Base-by-base conservation (phyloP, 805 yeast genomes). In the Saturnispora diversa region DNA sequence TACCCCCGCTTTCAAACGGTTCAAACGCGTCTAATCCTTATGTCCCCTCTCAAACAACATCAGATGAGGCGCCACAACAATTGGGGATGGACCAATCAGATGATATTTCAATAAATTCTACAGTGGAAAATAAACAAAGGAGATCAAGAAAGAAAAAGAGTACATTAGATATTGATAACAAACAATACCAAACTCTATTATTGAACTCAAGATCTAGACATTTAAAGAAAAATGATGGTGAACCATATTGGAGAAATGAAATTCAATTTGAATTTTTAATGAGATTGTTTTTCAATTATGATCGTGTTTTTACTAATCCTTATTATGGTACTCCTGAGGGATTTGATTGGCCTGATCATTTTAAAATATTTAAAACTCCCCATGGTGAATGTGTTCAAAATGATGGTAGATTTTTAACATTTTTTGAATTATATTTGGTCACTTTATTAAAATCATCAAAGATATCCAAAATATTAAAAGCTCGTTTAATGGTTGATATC, bases 221-320 rank as follows among this genome's bases (percentile, higher is more conserved):
- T 58, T 59, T 90, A 50, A 90, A 90, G 60, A 90, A 88, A 55
- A 70, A 77, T 15, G 97, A 90, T 54, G 96, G 97, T 5, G 94
- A 84, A 52, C 94, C 95, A 16, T 77, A 88, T 44, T 84, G 92
- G 82, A 69, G 97, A 36, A 71, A 65, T 41, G 97, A 90, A 52
- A 80, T 90, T 42, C 96, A 87, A 59, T 83, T 78, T 59, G 87
- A 81, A 49, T 84, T 88, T 49, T 63, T 90, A 40, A 64, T 69
- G 35, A 65, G 66, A 21, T 60, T 90, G 8, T 82, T 90, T 52
- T 68, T 71, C 51, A 81, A 86, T 54, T 65, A 70, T 22, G 62
- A 70, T 31, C 62, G 70, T 27, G 84, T 83, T 2, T 90, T 90
- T 61, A 75, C 80, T 11, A 81, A 81, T 51, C 70, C 74, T 5